Evolutionary conservation across 305 asterid genomes (phyloP), one percentile per base, ranked within the genome.

Genomic region (Fraxinus dipetala): DNA sequence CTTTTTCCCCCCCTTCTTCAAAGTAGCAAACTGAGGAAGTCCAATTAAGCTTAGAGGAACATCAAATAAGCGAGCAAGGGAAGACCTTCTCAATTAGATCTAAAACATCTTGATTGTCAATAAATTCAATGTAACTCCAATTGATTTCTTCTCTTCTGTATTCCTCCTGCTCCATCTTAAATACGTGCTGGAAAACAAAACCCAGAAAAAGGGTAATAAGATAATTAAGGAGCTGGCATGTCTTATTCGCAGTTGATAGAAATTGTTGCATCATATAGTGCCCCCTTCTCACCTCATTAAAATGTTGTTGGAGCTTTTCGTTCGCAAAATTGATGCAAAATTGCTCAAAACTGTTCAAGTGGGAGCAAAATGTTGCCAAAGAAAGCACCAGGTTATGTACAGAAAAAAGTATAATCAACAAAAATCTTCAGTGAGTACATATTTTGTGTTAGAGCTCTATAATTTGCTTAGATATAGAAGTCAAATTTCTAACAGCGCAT

Each of bases 131-230:
- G 85, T 96, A 96, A 88, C 99, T 96, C 99, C 99, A 96, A 84
- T 95, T 87, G 84, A 96, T 96, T 87, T 87, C 90, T 88, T 96
- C 99, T 87, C 84, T 93, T 82, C 82, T 94, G 89, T 95, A 96
- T 85, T 96, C 98, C 89, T 96, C 99, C 90, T 96, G 99, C 94
- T 96, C 99, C 99, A 95, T 96, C 93, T 96, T 96, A 87, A 96
- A 96, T 48, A 96, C 98, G 43, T 96, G 98, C 99, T 96, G 95
- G 78, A 90, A 87, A 86, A 87, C 84, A 86, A 51, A 22, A 34
- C 74, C 84, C 80, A 83, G n/a, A 30, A 16, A 72, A 79, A 73
- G 67, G 51, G 77, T 13, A n/a, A 76, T 40, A 82, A 78, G 76
- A 40, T 77, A 72, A 61, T 61, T 43, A 85, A 81, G 51, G 77